These are phyloP conservation scores for Pichia deserticola DNA, from an alignment of 805 yeast species.

Conservation along the genomic window DNA sequence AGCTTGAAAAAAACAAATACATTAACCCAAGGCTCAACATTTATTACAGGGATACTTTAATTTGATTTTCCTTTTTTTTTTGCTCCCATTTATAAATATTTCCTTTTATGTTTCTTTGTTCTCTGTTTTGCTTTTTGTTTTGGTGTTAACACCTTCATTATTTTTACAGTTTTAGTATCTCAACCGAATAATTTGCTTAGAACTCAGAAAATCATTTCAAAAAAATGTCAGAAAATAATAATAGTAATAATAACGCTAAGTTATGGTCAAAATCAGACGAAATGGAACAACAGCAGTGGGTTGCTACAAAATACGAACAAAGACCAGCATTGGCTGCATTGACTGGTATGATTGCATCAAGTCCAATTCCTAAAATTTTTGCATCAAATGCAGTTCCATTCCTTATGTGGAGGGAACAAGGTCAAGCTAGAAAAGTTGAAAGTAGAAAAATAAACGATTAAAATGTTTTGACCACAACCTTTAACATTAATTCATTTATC, in stretches of 20 bases:
- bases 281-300: conserved; percentile 40
- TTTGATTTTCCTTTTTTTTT: too few species aligned
- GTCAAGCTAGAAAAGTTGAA: conserved; percentile 23
- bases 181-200: too few species aligned
- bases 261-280: conserved; percentile 27
- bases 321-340: conserved; percentile 52
- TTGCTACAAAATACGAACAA: conserved; percentile 41
- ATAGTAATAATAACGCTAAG: conserved; percentile 6
- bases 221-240: conserved; percentile 1
- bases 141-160: too few species aligned
- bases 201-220: neutral
- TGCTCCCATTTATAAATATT: too few species aligned
- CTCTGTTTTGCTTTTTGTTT: too few species aligned
- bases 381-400: conserved; percentile 57
- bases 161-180: too few species aligned
- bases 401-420: conserved; percentile 38
- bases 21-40: too few species aligned
- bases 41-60: too few species aligned
- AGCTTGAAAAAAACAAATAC: too few species aligned
- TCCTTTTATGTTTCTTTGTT: too few species aligned
- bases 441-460: conserved; percentile 8
- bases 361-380: conserved; percentile 50
- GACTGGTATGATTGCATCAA: conserved; percentile 50
- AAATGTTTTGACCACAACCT: too few species aligned
- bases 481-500: too few species aligned